Evolutionary conservation across 2,329 filamentous ascomycete species (phyloP).

Genomic region (Claviceps maximensis): DNA sequence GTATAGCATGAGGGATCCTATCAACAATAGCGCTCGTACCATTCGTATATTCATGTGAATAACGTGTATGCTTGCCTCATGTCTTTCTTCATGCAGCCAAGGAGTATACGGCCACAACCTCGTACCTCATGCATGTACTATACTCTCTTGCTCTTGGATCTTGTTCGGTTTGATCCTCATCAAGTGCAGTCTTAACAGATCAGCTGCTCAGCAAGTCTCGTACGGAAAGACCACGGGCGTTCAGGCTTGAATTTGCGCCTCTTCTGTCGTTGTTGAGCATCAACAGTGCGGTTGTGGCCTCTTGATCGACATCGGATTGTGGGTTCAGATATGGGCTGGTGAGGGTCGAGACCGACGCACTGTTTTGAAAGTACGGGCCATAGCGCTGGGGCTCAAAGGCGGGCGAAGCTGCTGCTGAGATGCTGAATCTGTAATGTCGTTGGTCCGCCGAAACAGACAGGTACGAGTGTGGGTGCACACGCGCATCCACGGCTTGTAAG

Average conservation of each 20-base stretch:
- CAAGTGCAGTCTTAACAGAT: conserved; percentile 10
- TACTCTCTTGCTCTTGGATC: neutral
- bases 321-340: conserved; percentile 46
- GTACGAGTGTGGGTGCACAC: conserved; percentile 36
- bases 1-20: too few species aligned
- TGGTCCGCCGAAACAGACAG: conserved; percentile 40
- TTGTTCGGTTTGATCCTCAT: neutral
- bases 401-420: conserved; percentile 39
- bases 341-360: conserved; percentile 35
- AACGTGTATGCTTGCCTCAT: too few species aligned
- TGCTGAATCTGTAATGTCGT: conserved; percentile 36
- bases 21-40: too few species aligned
- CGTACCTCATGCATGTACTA: too few species aligned
- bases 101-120: too few species aligned
- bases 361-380: conserved; percentile 25
- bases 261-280: conserved; percentile 78
- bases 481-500: conserved; percentile 30
- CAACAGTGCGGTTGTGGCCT: conserved; percentile 72
- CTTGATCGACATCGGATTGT: conserved; percentile 51
- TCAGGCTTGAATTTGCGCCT: conserved; percentile 19
- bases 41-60: too few species aligned
- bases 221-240: conserved; percentile 38
- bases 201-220: conserved; percentile 39
- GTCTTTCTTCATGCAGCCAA: too few species aligned
- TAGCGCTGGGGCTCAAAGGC: conserved; percentile 39